phyloP scores from a whole-genome alignment of 176 grass and related monocot species.

The Musa acuminata region DNA sequence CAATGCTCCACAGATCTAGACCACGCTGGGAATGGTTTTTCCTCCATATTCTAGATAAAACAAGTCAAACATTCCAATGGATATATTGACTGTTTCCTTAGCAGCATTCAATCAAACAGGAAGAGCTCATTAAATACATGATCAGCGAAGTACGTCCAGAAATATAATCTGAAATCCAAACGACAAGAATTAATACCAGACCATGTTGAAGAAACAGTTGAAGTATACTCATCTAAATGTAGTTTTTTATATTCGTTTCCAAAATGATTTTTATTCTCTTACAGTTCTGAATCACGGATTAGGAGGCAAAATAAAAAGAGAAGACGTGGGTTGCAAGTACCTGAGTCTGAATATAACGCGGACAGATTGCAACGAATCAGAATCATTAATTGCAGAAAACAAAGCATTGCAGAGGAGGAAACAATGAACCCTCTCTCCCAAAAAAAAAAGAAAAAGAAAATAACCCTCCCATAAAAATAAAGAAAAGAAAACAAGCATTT shows the following conservation, averaged over 20 bases:
- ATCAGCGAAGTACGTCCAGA: not conserved
- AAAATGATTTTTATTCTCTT: too few species aligned
- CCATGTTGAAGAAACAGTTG: too few species aligned
- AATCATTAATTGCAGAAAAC: not conserved
- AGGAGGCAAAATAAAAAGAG: not conserved
- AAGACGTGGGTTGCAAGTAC: not conserved
- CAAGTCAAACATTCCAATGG: not conserved
- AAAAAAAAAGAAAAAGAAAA: too few species aligned
- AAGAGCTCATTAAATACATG: not conserved
- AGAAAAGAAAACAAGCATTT: too few species aligned
- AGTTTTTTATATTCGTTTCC: too few species aligned
- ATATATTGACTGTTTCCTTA: not conserved
- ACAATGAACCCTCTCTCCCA: too few species aligned
- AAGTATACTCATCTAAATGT: too few species aligned
- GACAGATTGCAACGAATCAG: not conserved
- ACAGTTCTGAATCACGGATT: not conserved
- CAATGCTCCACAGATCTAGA: slow-evolving; percentile 60
- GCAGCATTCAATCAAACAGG: not conserved
- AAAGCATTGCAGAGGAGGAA: too few species aligned
- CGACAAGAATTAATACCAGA: not conserved
- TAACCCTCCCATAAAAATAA: too few species aligned
- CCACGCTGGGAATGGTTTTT: slow-evolving; percentile 61
- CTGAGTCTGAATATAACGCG: not conserved
- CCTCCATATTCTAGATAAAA: not conserved
- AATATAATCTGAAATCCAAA: not conserved